phyloP scores from a whole-genome alignment of 2,329 filamentous ascomycete species.

The Alternaria arbusti region DNA sequence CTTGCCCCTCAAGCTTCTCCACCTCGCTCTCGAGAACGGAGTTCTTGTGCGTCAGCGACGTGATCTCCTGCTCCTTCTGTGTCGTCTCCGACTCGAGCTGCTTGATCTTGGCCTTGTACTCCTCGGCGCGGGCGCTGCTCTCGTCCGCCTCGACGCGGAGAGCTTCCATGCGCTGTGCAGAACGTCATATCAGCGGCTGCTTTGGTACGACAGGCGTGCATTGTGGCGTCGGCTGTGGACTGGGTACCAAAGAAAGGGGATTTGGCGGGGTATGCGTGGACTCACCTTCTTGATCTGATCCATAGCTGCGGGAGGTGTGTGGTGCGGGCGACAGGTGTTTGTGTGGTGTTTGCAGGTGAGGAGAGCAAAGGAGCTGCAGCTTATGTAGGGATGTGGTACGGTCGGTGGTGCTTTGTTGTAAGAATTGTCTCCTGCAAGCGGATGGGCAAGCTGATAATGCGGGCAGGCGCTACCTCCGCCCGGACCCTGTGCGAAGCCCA shows the following conservation, averaged over 20 bases:
- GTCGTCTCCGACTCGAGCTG: conserved; percentile 91
- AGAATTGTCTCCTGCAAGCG: conserved; percentile 24
- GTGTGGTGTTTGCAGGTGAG: conserved; percentile 8
- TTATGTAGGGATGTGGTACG: conserved; percentile 12
- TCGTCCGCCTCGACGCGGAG: conserved; percentile 95
- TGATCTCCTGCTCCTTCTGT: conserved; percentile 97
- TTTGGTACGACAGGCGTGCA: conserved; percentile 6
- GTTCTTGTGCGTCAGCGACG: conserved; percentile 95
- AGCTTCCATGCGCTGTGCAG: conserved; percentile 83
- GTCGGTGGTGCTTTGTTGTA: conserved; percentile 29
- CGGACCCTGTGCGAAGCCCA: conserved; percentile 22
- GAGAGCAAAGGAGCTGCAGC: conserved; percentile 4
- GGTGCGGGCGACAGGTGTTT: conserved; percentile 3
- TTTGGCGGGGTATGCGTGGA: conserved; percentile 50
- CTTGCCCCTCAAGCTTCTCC: conserved; percentile 84
- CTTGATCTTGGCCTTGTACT: conserved; percentile 88
- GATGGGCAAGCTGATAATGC: conserved; percentile 35
- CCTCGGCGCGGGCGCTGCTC: conserved; percentile 79
- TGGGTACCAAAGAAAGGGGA: conserved; percentile 25
- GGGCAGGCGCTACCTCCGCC: conserved; percentile 27
- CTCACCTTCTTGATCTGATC: conserved; percentile 90
- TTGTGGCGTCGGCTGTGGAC: conserved; percentile 9
- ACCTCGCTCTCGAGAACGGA: conserved; percentile 86
- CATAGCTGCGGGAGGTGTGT: conserved; percentile 58
- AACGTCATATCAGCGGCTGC: conserved; percentile 27